Evolutionary conservation across 2,329 filamentous ascomycete genomes (phyloP).

Genomic region (Phaeophleospora eucalypticola): DNA sequence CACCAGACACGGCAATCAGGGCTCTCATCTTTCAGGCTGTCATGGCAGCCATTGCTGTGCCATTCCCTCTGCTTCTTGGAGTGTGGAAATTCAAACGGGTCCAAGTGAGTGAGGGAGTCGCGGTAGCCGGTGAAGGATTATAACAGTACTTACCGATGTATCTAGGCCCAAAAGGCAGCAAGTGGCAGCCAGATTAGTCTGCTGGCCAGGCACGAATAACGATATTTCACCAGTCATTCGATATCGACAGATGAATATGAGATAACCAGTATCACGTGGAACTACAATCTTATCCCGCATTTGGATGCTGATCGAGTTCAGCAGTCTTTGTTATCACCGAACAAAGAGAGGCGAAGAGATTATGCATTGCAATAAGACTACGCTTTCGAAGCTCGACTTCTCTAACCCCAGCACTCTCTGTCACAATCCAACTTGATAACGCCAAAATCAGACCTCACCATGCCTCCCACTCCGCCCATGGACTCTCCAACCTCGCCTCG

Average conservation of each 20-base stretch:
- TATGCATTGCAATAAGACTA: too few species aligned
- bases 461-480: too few species aligned
- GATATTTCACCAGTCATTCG: not conserved
- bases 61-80: slow-evolving; percentile 33
- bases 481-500: too few species aligned
- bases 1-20: slow-evolving; percentile 62
- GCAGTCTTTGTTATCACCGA: too few species aligned
- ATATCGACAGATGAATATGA: not conserved
- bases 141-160: not conserved
- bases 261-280: not conserved
- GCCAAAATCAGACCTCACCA: too few species aligned
- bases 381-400: too few species aligned
- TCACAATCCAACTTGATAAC: too few species aligned
- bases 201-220: not conserved
- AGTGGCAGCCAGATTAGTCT: not conserved
- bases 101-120: not conserved
- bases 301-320: too few species aligned
- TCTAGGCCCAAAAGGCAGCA: not conserved
- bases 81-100: slow-evolving; percentile 29
- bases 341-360: too few species aligned
- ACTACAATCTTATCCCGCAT: too few species aligned
- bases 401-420: too few species aligned
- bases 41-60: slow-evolving; percentile 60
- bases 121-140: not conserved
- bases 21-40: slow-evolving; percentile 77